Conservation (phyloP, 2,329 filamentous ascomycete species). For the Penicillium sp. region DNA sequence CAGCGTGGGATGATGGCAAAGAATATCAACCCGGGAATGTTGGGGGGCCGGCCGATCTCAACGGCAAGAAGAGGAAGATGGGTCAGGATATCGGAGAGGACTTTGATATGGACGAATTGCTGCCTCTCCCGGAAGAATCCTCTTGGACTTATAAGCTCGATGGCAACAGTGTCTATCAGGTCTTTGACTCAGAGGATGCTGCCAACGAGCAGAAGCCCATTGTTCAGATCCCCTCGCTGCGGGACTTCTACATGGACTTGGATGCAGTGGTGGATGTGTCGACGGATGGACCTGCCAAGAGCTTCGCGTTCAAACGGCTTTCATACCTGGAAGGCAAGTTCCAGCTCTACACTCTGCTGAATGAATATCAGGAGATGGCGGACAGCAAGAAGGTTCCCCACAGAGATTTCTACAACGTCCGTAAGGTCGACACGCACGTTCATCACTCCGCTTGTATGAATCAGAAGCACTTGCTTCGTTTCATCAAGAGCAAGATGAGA, state of each 20-base stretch:
- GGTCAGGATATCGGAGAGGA: conserved; percentile 90
- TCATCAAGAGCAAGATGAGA: conserved; percentile 99
- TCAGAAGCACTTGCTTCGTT: conserved; percentile 94
- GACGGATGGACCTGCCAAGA: conserved; percentile 93
- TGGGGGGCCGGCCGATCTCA: conserved; percentile 45
- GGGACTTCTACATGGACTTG: conserved; percentile 94
- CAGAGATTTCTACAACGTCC: conserved; percentile 97
- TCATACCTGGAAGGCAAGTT: conserved; percentile 98
- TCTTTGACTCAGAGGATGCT: conserved; percentile 72
- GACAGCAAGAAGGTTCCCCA: conserved; percentile 98
- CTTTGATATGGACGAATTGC: conserved; percentile 77
- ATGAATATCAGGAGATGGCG: conserved; percentile 96
- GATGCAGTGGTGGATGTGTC: conserved; percentile 86
- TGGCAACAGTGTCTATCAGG: conserved; percentile 84
- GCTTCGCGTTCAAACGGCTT: conserved; percentile 90
- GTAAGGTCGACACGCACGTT: conserved; percentile 98
- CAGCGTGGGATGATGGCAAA: conserved; percentile 75
- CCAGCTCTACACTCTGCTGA: conserved; percentile 87
- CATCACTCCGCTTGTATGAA: conserved; percentile 99
- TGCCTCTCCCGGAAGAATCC: conserved; percentile 71
- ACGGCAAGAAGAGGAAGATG: conserved; percentile 72
- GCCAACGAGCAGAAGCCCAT: conserved; percentile 67
- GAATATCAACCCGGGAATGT: conserved; percentile 40
- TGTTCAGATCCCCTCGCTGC: conserved; percentile 82
- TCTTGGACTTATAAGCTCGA: conserved; percentile 79